phyloP scores from a whole-genome alignment of 2,329 filamentous ascomycete species.

The Curvularia hawaiiensis region DNA sequence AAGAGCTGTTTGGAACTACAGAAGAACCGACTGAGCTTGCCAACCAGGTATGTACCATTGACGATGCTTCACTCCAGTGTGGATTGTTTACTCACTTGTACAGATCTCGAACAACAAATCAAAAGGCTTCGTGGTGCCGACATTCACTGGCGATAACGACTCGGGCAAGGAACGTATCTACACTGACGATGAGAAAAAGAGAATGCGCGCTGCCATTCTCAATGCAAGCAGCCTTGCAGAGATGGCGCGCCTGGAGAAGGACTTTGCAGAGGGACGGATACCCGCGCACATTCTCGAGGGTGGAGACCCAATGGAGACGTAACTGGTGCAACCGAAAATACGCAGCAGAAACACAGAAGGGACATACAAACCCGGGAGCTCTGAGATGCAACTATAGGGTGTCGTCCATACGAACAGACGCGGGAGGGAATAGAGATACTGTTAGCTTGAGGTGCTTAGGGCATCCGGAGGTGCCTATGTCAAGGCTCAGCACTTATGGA shows the following conservation, averaged over 20 bases:
- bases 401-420: background rate
- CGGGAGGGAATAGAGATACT: background rate
- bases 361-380: background rate
- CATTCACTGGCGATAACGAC: slow-evolving; percentile 44
- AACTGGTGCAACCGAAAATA: background rate
- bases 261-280: slow-evolving; percentile 85
- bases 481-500: background rate
- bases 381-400: background rate
- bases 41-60: slow-evolving; percentile 22
- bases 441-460: background rate
- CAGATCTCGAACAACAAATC: slow-evolving; percentile 84
- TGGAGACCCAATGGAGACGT: slow-evolving; percentile 39
- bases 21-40: slow-evolving; percentile 82
- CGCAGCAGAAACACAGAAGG: background rate
- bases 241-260: slow-evolving; percentile 88
- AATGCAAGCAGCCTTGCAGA: slow-evolving; percentile 89
- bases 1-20: slow-evolving; percentile 80
- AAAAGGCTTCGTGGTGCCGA: slow-evolving; percentile 68
- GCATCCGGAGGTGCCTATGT: background rate
- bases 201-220: slow-evolving; percentile 83
- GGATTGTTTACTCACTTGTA: slow-evolving; percentile 33
- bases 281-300: slow-evolving; percentile 55
- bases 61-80: background rate
- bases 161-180: slow-evolving; percentile 68
- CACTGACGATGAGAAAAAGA: slow-evolving; percentile 85